Evolutionary conservation across 2,329 filamentous ascomycete genomes (phyloP).

Genomic region (Botrytis pseudocinerea): DNA sequence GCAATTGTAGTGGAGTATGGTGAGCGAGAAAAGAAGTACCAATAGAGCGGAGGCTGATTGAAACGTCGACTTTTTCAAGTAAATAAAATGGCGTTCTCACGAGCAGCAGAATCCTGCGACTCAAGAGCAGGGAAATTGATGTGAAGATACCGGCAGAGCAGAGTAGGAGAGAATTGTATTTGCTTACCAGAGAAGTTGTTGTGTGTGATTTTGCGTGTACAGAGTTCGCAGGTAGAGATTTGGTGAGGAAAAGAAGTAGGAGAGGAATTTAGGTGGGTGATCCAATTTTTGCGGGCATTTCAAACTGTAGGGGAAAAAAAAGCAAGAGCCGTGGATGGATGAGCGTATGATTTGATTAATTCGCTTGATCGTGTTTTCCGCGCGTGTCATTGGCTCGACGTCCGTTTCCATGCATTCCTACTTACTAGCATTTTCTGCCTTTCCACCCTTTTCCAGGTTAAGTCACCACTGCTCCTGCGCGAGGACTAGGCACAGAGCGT

Average conservation of each 20-base stretch:
- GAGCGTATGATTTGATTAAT: not conserved
- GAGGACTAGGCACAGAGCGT: no score
- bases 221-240: slow-evolving; percentile 17
- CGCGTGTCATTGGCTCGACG: not conserved
- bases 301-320: slow-evolving; percentile 17
- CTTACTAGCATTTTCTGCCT: not conserved
- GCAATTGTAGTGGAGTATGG: slow-evolving; percentile 5
- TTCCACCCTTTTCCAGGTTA: not conserved
- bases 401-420: slow-evolving; percentile 9
- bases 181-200: slow-evolving; percentile 12
- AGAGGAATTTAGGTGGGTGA: slow-evolving; percentile 18
- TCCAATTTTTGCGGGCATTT: slow-evolving; percentile 15
- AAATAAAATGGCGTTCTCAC: not conserved
- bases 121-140: not conserved
- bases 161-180: not conserved
- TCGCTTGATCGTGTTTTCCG: not conserved
- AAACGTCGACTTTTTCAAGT: not conserved
- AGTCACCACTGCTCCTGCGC: no score
- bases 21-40: not conserved
- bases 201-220: slow-evolving; percentile 19
- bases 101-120: not conserved
- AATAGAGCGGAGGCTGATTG: not conserved
- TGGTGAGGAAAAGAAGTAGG: slow-evolving; percentile 21
- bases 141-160: not conserved
- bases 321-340: not conserved